These are phyloP conservation scores for Thelonectria rubi DNA, from an alignment of 2,329 filamentous ascomycete species.

Conservation along the genomic window DNA sequence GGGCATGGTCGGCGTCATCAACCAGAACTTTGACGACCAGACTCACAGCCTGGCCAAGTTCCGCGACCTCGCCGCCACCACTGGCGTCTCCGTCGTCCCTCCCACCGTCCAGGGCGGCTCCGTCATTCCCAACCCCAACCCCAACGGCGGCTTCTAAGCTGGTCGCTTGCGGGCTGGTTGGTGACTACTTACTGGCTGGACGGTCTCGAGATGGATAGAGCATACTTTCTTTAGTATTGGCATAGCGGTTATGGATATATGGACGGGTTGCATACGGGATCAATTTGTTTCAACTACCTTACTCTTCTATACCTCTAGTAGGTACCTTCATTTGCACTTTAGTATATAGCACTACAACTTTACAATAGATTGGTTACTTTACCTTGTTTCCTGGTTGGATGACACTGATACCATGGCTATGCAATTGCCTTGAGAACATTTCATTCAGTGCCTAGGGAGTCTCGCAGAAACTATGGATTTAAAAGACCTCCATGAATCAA, in stretches of 20 bases:
- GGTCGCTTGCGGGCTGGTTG: neutral
- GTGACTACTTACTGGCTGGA: neutral
- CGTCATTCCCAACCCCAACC: slow-evolving; percentile 54
- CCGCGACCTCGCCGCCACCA: slow-evolving; percentile 48
- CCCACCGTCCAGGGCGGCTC: slow-evolving; percentile 47
- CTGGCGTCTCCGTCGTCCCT: slow-evolving; percentile 45
- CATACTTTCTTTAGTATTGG: slow-evolving; percentile 8
- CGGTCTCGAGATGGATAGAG: neutral
- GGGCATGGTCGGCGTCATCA: slow-evolving; percentile 61
- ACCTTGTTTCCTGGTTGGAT: neutral
- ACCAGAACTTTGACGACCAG: slow-evolving; percentile 54
- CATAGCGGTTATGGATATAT: slow-evolving; percentile 14
- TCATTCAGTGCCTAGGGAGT: too few species aligned
- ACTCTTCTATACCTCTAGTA: slow-evolving; percentile 4
- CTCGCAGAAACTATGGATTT: neutral
- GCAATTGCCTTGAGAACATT: neutral
- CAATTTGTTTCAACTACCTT: slow-evolving; percentile 13
- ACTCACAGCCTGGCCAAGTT: slow-evolving; percentile 51
- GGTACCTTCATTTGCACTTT: slow-evolving; percentile 25
- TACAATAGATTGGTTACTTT: slow-evolving; percentile 11
- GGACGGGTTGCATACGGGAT: slow-evolving; percentile 13
- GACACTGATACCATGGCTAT: neutral
- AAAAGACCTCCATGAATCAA: neutral
- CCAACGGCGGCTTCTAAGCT: slow-evolving; percentile 48
- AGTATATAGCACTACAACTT: slow-evolving; percentile 16